phyloP scores from a whole-genome alignment of 1,284 basidiomycete genomes.

The Uromyces viciae-fabae region DNA sequence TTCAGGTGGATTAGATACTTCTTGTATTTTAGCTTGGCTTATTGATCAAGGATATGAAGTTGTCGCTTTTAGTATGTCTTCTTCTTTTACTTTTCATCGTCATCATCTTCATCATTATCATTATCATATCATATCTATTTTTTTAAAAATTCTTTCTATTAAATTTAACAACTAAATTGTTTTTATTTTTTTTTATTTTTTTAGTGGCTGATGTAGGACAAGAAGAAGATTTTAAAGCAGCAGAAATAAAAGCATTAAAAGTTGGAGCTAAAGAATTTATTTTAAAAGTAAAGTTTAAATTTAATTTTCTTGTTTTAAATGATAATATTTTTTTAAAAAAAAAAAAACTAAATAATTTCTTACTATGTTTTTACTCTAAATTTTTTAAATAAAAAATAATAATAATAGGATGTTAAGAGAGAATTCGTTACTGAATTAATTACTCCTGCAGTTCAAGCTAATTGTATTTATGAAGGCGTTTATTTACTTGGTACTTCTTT shows the following conservation, averaged over 20 bases:
- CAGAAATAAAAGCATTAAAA: slow-evolving; percentile 80
- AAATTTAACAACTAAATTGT: neutral
- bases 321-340: too few relatives aligned
- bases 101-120: too few relatives aligned
- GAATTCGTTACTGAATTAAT: slow-evolving; percentile 97
- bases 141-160: slow-evolving; percentile 28
- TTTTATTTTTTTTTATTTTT: neutral
- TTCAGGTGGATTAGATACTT: slow-evolving; percentile 96
- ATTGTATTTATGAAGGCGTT: slow-evolving; percentile 99
- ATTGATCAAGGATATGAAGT: slow-evolving; percentile 98
- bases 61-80: slow-evolving; percentile 69
- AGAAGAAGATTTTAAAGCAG: slow-evolving; percentile 97
- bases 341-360: too few relatives aligned
- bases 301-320: neutral
- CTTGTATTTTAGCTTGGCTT: slow-evolving; percentile 93
- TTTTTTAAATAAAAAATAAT: too few relatives aligned
- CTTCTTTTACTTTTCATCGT: slow-evolving; percentile 36
- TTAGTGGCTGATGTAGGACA: slow-evolving; percentile 91
- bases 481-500: slow-evolving; percentile 97
- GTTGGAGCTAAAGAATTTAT: slow-evolving; percentile 78
- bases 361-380: neutral
- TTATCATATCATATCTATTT: too few relatives aligned
- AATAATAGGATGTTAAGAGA: slow-evolving; percentile 87
- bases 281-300: slow-evolving; percentile 28
- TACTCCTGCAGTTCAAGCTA: slow-evolving; percentile 92